Evolutionary conservation across 768 basidiomycete genomes (phyloP).

Genomic region (Boletus sp.): DNA sequence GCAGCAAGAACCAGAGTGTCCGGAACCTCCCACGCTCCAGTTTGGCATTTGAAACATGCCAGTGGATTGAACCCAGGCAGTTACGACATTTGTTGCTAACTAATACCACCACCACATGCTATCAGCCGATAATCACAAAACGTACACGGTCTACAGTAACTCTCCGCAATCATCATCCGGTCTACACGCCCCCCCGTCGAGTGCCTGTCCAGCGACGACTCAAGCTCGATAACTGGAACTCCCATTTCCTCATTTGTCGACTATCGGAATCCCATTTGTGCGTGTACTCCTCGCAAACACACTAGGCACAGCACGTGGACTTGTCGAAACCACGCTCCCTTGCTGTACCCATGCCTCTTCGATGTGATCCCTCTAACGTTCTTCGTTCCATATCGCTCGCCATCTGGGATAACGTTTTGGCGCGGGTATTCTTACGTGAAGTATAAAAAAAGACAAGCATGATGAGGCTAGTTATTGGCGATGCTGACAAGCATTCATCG

Average conservation of each 20-base stretch:
- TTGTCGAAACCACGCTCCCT: neutral
- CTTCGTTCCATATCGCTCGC: too few relatives aligned
- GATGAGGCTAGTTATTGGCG: neutral
- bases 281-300: neutral
- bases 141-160: too few relatives aligned
- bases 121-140: too few relatives aligned
- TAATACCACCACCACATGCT: too few relatives aligned
- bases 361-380: slow-evolving; percentile 8
- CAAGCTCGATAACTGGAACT: neutral
- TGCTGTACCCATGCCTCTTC: neutral
- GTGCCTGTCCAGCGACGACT: too few relatives aligned
- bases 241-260: neutral
- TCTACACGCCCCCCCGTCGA: too few relatives aligned
- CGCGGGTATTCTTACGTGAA: neutral
- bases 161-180: too few relatives aligned
- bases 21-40: too few relatives aligned
- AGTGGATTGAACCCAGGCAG: too few relatives aligned
- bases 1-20: too few relatives aligned
- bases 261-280: neutral
- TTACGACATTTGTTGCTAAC: too few relatives aligned
- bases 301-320: neutral
- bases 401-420: neutral
- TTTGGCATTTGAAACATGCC: too few relatives aligned
- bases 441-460: neutral
- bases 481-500: neutral